Evolutionary conservation across 192 early-diverging fungal species (phyloP), one percentile per base, ranked within the genome.

Genomic region (Diversispora epigaea): DNA sequence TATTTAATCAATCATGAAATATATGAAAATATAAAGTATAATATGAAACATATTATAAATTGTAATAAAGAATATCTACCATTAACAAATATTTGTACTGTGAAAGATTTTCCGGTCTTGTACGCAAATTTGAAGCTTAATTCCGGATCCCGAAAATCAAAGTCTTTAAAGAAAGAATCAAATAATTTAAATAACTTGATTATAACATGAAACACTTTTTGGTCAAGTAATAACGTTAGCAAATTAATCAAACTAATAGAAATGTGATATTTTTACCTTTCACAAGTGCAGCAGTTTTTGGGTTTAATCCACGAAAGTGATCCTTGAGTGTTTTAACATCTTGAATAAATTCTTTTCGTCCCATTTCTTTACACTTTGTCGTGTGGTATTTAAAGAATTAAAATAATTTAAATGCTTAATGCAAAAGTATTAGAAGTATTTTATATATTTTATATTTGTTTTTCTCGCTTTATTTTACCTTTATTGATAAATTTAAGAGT

Each of bases 81-180:
- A 52, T 73, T 70, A 15, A 77, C 71, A 32, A 56, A 77, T 17
- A 72, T 54, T 19, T 72, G 44, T 19, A 77, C 62, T 32, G 68
- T 77, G 47, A 77, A 73, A 10, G 76, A 46, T 64, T 72, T 77
- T 39, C 76, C 55, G 21, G 25, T 12, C 17, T 58, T 71, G 25
- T 71, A 72, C 22, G 17, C 11, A 43, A 77, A 77, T 22, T 32
- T 55, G 14, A 77, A 77, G 5, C 60, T 77, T 52, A 77, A 62
- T 22, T 77, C 76, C 15, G 76, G 76, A 62, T 77, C 76, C 41
- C 73, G 76, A 56, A 77, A 77, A 55, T 77, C 71, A 66, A 77
- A 77, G 15, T 41, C 76, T 77, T 62, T 65, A 40, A 73, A 21
- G 56, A 21, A 17, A 22, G 14, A n/a, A 46, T 3, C 9, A 58